Percentiles rank a stretch among this genome's conserved stretches.
phyloP scores from a whole-genome alignment of 305 asterid species.

The Fraxinus albicans region DNA sequence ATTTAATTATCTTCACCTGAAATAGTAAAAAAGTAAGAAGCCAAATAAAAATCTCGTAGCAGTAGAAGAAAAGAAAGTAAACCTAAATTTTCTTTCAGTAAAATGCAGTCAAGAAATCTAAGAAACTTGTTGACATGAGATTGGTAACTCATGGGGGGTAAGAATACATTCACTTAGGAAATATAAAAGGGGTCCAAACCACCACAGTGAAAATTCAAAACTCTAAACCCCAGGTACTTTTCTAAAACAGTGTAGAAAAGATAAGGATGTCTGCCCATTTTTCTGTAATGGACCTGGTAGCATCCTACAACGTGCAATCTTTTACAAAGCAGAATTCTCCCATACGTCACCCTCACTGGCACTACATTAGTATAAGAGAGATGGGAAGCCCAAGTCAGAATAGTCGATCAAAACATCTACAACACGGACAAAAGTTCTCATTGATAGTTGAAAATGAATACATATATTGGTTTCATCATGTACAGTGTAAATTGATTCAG shows the following conservation, averaged over 20 bases:
- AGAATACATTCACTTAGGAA: neutral
- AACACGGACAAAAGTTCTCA: neutral
- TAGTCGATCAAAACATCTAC: neutral
- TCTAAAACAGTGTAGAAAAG: neutral
- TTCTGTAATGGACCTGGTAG: neutral
- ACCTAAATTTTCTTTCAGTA: neutral
- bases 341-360: neutral
- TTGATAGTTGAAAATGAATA: neutral
- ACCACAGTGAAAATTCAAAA: slow-evolving; percentile 7
- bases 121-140: slow-evolving; percentile 10
- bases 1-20: slow-evolving; percentile 85
- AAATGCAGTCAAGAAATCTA: slow-evolving; percentile 7
- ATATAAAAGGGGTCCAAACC: neutral
- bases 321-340: slow-evolving; percentile 1
- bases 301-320: neutral
- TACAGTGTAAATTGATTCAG: neutral
- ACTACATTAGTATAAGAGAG: neutral
- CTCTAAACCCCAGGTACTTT: neutral
- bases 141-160: neutral
- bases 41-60: slow-evolving; percentile 8
- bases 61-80: slow-evolving; percentile 9
- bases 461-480: neutral
- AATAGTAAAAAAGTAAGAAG: slow-evolving; percentile 24
- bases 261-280: neutral
- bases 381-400: neutral